Evolutionary conservation across 139 green algal genomes (phyloP), one percentile per base, ranked within the genome.

Genomic region (Coccomyxa sp.): DNA sequence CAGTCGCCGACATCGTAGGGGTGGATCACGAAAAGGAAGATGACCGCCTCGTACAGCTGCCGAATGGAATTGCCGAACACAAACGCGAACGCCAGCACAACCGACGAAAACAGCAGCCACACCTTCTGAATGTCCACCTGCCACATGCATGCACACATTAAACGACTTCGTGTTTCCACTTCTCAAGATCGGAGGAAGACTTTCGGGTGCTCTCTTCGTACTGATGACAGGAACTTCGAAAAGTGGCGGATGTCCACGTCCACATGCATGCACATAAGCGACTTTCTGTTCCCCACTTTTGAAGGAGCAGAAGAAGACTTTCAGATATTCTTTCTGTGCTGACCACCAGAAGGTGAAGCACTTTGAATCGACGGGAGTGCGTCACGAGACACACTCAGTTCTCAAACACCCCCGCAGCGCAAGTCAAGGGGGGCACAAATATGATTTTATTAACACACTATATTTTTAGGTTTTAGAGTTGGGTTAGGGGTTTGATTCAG

Each of bases 11-110:
- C 86, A 77, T 91, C 88, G 79, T 86, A 90, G 57, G 88, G 84
- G 83, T 91, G 88, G 38, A 86, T 81, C 71, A 90, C 83, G 45
- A 91, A 91, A 77, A 91, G 80, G 82, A 91, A 91, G 59, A 91
- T 82, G 28, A 87, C 80, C 23, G 71, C 71, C 75, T 89, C 82
- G 27, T 82, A 93, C 58, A 93, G 60, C 60, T 82, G 79, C 58
- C 82, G 78, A 32, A 93, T 85, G 58, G 86, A 88, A 77, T 89
- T 92, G 38, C 88, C 85, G 85, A 94, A 94, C 63, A 94, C 87
- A 76, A 94, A 94, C 74, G 86, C 85, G 38, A 92, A 92, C 13
- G 86, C 89, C n/a, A 94, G 79, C 13, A 86, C 79, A 0, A 91
- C 60, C 58, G 84, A 88, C 38, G 82, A 88, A 63, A 94, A 80